phyloP scores from a whole-genome alignment of 2,329 filamentous ascomycete species.

The Ceratocystis papillata region DNA sequence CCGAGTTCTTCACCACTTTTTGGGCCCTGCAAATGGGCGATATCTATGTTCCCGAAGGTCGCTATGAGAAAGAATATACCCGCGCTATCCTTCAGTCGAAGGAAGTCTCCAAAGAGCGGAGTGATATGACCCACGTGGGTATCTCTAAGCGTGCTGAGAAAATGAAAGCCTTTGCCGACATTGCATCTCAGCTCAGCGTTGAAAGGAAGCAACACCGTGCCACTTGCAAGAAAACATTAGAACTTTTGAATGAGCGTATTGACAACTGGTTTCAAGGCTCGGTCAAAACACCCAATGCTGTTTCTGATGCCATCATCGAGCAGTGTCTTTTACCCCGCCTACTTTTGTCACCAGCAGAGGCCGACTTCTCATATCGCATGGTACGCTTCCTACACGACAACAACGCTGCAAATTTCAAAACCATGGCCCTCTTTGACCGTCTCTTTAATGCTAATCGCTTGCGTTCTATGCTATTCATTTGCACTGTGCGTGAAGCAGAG shows the following conservation, averaged over 20 bases:
- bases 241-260: slow-evolving; percentile 64
- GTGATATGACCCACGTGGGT: slow-evolving; percentile 58
- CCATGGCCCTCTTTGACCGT: slow-evolving; percentile 70
- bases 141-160: slow-evolving; percentile 57
- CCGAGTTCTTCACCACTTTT: slow-evolving; percentile 80
- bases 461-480: slow-evolving; percentile 73
- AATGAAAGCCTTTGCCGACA: slow-evolving; percentile 56
- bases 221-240: slow-evolving; percentile 33
- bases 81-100: slow-evolving; percentile 56
- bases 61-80: slow-evolving; percentile 66
- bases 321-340: slow-evolving; percentile 86
- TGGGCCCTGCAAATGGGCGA: slow-evolving; percentile 84
- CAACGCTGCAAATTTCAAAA: slow-evolving; percentile 75
- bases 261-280: slow-evolving; percentile 62
- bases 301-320: slow-evolving; percentile 72
- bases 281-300: slow-evolving; percentile 39
- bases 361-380: slow-evolving; percentile 79
- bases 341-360: slow-evolving; percentile 72
- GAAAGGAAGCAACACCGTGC: slow-evolving; percentile 25
- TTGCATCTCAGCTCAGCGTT: slow-evolving; percentile 30
- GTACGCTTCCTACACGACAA: slow-evolving; percentile 77
- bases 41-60: slow-evolving; percentile 61
- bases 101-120: slow-evolving; percentile 57
- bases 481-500: slow-evolving; percentile 81
- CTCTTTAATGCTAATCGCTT: slow-evolving; percentile 77